Base-by-base conservation (phyloP, 2,329 filamentous ascomycete genomes). In the Fusarium sp. region DNA sequence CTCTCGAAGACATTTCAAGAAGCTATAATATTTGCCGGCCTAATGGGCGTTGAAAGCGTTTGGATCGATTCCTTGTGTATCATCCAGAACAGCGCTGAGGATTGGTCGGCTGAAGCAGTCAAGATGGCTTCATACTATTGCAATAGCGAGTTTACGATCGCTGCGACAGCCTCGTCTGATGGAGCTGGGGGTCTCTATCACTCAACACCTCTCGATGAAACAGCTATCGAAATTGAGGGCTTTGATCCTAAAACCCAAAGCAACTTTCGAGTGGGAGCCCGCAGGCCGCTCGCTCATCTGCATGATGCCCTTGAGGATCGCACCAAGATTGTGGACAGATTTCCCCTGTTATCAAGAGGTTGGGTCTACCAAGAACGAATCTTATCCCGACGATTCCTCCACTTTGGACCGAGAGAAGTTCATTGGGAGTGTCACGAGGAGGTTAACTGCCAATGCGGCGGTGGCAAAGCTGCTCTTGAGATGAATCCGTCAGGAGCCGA, bases 31-130 rank as follows among this genome's bases (percentile, higher is more conserved):
- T 67, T 67, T 47, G 22, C 58, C 2, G 31, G 31, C 14, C 2
- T 18, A 0, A 63, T 63, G 29, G 38, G 35, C 1, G 38, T 67
- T 10, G 64, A 67, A 14, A 35, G 22, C 6, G 58, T 67, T n/a
- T 67, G 59, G 64, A 67, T 67, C 2, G 64, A 67, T 14, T 67
- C 59, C 14, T 29, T 67, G 11, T 67, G 64, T n/a, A 63, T 67
- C 31, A 58, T 63, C 1, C 64, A 67, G 47, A 67, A 67, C 27
- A 57, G 59, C 9, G 29, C 45, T 4, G 45, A 57, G 7, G 64
- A 67, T 11, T 67, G 64, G 64, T 50, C 50, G 4, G n/a, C 35
- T 0, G 38, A 67, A 40, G 64, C 64, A 1, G 22, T 67, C 29
- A 67, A 67, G 50, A 67, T 67, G 64, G 59, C 64, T 18, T 63